Evolutionary conservation across 306 rosid genomes (phyloP).

Genomic region (Dryas octopetala): DNA sequence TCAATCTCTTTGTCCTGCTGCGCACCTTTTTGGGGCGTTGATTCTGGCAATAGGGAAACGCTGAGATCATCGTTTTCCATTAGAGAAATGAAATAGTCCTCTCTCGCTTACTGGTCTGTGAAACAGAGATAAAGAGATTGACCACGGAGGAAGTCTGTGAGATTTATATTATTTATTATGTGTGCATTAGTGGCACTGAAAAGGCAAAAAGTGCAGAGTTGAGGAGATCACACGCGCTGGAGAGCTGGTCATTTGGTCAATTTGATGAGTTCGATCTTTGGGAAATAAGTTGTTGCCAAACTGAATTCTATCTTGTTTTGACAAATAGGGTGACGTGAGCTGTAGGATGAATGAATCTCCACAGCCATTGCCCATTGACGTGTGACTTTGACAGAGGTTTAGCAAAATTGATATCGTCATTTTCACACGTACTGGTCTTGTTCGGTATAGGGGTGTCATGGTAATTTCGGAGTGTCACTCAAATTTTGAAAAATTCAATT

Average conservation of each 20-base stretch:
- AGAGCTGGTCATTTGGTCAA: neutral
- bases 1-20: neutral
- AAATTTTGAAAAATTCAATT: too few relatives aligned
- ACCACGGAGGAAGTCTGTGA: too few relatives aligned
- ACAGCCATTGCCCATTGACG: neutral
- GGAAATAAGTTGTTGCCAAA: neutral
- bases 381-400: neutral
- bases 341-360: neutral
- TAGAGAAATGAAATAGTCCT: neutral
- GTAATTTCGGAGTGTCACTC: too few relatives aligned
- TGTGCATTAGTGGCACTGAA: too few relatives aligned
- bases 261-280: neutral
- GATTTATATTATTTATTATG: too few relatives aligned
- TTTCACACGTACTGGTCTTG: neutral
- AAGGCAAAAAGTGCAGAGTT: neutral
- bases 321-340: neutral
- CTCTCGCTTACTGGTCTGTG: neutral
- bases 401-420: neutral
- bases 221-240: neutral
- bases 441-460: too few relatives aligned
- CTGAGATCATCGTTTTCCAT: conserved; percentile 25
- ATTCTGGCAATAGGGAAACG: conserved; percentile 20
- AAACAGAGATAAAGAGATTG: neutral
- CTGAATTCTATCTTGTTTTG: neutral
- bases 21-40: neutral